These are phyloP conservation scores for Phanerochaete carnosa DNA, from an alignment of 768 basidiomycete genomes.

Conservation along the genomic window DNA sequence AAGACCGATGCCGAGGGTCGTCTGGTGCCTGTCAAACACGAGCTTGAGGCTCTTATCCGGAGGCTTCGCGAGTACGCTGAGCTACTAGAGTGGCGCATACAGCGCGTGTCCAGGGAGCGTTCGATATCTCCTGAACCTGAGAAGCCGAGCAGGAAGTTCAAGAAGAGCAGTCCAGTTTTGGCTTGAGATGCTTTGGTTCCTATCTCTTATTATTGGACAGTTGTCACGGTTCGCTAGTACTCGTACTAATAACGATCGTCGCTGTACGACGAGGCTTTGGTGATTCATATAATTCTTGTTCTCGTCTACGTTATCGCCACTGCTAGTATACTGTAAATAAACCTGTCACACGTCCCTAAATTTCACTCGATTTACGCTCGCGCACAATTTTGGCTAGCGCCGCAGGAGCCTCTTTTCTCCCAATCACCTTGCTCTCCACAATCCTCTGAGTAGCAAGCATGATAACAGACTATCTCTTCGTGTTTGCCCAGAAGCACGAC, in stretches of 20 bases:
- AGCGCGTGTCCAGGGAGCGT: slow-evolving; percentile 15
- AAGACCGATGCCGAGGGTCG: slow-evolving; percentile 13
- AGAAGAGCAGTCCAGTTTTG: background rate
- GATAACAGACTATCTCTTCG: slow-evolving; percentile 46
- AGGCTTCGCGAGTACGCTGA: slow-evolving; percentile 57
- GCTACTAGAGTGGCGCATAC: slow-evolving; percentile 56
- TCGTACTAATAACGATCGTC: too few species aligned
- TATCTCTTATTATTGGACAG: too few species aligned
- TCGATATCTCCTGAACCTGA: background rate
- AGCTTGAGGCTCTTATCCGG: slow-evolving; percentile 46
- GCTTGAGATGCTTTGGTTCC: background rate
- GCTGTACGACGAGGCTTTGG: too few species aligned
- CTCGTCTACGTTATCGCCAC: too few species aligned
- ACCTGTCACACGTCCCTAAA: too few species aligned
- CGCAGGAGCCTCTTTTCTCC: too few species aligned
- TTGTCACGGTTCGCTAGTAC: too few species aligned
- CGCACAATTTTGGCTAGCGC: too few species aligned
- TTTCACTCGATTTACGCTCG: too few species aligned
- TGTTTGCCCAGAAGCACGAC: slow-evolving; percentile 78
- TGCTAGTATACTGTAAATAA: too few species aligned
- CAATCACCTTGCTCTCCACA: too few species aligned
- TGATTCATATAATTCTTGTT: too few species aligned
- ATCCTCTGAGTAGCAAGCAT: background rate
- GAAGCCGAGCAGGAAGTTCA: background rate
- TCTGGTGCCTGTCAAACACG: slow-evolving; percentile 24